Evolutionary conservation across 2,329 filamentous ascomycete species (phyloP), one percentile per base, ranked within the genome.

Genomic region (Ophiostoma tasmaniense): DNA sequence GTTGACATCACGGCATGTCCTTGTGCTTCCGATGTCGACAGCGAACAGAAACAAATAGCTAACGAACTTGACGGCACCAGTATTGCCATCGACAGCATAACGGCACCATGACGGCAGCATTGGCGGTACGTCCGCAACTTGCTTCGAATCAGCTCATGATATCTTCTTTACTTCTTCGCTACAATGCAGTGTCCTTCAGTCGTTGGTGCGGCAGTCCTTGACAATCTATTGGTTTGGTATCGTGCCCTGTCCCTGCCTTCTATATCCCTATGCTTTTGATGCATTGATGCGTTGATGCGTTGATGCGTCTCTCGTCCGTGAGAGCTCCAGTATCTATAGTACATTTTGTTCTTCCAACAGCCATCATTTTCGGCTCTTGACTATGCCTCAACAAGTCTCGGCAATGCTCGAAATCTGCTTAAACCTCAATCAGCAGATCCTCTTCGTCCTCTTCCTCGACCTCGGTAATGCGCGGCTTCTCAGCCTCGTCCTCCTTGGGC

Each of bases 391-490:
- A n/a, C n/a, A n/a, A n/a, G n/a, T n/a, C n/a, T 42, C 39, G 42
- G 3, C 42, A 45, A 45, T 45, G 42, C 42, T n/a, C 42, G 42
- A 45, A 5, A 45, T 20, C 20, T n/a, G 7, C 22, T 42, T 71
- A 73, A 2, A 87, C 83, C 73, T 87, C 84, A 0, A 85, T 80
- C 66, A 87, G 80, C 71, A 81, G 79, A 50, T 86, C 81, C 20
- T 87, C 84, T 6, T 86, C 83, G 61, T 83, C 80, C 1, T 79
- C 82, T 13, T 79, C 82, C 11, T 79, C 76, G 11, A 80, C 69
- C 72, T 84, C 83, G 52, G 82, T 77, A 62, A 79, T 77, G 71
- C 77, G 74, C 70, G 80, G 73, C 66, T 35, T 4, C 3, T 84
- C 81, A 70, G 81, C 77, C 66, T 81, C 76, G 25, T 77, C 77